Evolutionary conservation across 805 yeast species (phyloP).

Genomic region (Candida vaughaniae): DNA sequence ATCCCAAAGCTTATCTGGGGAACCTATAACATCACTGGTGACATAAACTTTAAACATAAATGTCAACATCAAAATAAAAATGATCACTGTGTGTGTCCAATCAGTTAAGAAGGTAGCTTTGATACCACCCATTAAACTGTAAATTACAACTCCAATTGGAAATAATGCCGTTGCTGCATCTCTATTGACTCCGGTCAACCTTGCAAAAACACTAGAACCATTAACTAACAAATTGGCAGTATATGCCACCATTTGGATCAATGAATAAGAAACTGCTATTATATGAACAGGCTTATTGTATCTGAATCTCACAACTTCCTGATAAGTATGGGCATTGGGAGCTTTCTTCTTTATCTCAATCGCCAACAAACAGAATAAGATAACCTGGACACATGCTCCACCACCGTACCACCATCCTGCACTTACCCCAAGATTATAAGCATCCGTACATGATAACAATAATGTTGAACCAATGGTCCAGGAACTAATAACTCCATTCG

Average conservation of each 20-base stretch:
- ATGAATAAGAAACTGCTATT: slow-evolving; percentile 26
- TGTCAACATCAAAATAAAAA: slow-evolving; percentile 35
- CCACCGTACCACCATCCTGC: slow-evolving; percentile 34
- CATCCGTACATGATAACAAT: slow-evolving; percentile 12
- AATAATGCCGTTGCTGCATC: slow-evolving; percentile 45
- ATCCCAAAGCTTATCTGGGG: slow-evolving; percentile 44
- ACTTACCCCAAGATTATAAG: slow-evolving; percentile 26
- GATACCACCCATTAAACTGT: slow-evolving; percentile 79
- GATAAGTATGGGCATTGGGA: slow-evolving; percentile 42
- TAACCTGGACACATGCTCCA: slow-evolving; percentile 37
- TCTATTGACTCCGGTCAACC: slow-evolving; percentile 42
- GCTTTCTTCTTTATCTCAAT: slow-evolving; percentile 41
- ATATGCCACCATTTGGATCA: slow-evolving; percentile 35
- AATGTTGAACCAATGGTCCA: slow-evolving; percentile 51
- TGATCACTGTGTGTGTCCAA: slow-evolving; percentile 58
- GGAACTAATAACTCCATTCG: slow-evolving; percentile 39
- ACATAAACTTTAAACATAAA: slow-evolving; percentile 24
- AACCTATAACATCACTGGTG: slow-evolving; percentile 36
- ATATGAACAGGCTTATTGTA: slow-evolving; percentile 27
- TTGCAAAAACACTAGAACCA: slow-evolving; percentile 42
- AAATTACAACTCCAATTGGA: slow-evolving; percentile 65
- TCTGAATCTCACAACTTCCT: slow-evolving; percentile 36
- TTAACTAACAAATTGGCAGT: slow-evolving; percentile 35
- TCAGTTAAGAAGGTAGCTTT: slow-evolving; percentile 81
- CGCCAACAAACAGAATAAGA: slow-evolving; percentile 34